Evolutionary conservation across 352 stramenopile genomes (phyloP), one percentile per base, ranked within the genome.

Genomic region (Phytophthora cactorum): DNA sequence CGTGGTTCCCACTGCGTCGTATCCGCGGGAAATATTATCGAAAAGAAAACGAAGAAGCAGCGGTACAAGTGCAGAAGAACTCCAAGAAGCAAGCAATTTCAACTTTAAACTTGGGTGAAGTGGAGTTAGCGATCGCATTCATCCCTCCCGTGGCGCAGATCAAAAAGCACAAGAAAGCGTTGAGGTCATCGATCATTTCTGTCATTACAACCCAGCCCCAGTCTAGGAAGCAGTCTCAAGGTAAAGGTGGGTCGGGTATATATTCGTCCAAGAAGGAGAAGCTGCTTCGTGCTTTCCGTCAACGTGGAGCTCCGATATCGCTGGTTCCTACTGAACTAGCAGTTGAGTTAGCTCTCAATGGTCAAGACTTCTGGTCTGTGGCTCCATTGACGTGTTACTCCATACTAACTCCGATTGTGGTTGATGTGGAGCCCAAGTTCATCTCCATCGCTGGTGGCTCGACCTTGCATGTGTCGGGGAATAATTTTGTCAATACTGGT

Each of bases 301-400:
- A 80, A 39, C 69, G 68, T 22, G 62, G 68, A 3, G 63, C 66
- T 25, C 63, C 62, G 0, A 45, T 65, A 14, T 78, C 75, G 8
- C 17, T 79, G 6, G 59, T 88, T 6, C 80, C 82, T 0, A 91
- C 63, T 2, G 82, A 91, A 36, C 55, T 91, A 32, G 53, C 77
- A 2, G 66, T 87, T 0, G 82, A 91, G 32, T 41, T 91, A 2
- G 82, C 82, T 9, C 70, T 91, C 10, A 91, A 91, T 53, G 82
- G 82, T 1, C 82, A 91, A 58, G 81, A 91, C 44, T 91, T 87
- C 17, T 81, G 78, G 75, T 88, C 82, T 0, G 46, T 74, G 1
- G 77, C 77, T 11, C 77, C 81, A 1, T 72, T 64, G 9, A 72
- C 58, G 5, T 79, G 78, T 46, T 87, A 82, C 27, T 58, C 77